Evolutionary conservation across 495 filamentous ascomycete genomes (phyloP), one percentile per base, ranked within the genome.

Genomic region (Wilcoxina mikolae): DNA sequence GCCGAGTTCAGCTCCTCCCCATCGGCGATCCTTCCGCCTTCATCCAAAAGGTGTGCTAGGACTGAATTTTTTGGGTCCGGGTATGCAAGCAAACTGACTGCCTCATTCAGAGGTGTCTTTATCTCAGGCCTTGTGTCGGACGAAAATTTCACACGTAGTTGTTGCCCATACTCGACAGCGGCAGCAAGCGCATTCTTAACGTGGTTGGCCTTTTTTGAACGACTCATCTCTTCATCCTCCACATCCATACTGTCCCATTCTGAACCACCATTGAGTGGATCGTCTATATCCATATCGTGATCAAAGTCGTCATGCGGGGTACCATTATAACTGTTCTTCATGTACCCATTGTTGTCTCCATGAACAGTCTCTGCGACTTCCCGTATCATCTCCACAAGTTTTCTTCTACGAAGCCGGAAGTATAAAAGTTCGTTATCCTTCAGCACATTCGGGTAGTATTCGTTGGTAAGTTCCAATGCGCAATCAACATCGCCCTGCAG

Each of bases 361-460:
- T 67, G 53, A 76, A 72, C 9, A 84, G 56, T 69, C 57, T 95
- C 87, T 12, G 79, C 82, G 55, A 78, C 82, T 54, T 76, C 78
- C 23, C 88, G 81, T 58, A 95, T 90, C 86, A 98, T 94, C 69
- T 98, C 91, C 46, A 96, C 78, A 63, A 95, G 94, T 68, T 90
- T 94, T 58, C 87, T 78, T 64, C 91, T 94, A 54, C 82, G 78
- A 45, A 99, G 73, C 53, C 85, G 82, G 69, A 96, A 99, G 67
- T 87, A 83, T 25, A 95, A 88, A 38, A 88, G 81, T 27, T 86
- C 79, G 58, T 94, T 85, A n/a, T 86, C 78, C 38, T 78, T 74
- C 10, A 99, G 74, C 4, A 96, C 91, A 22, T 74, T 71, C 9
- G 86, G 82, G 65, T 95, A 96, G 60, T 78, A 87, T 4, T 72